phyloP scores from a whole-genome alignment of 2,329 filamentous ascomycete genomes.

The Colletotrichum simmondsii region DNA sequence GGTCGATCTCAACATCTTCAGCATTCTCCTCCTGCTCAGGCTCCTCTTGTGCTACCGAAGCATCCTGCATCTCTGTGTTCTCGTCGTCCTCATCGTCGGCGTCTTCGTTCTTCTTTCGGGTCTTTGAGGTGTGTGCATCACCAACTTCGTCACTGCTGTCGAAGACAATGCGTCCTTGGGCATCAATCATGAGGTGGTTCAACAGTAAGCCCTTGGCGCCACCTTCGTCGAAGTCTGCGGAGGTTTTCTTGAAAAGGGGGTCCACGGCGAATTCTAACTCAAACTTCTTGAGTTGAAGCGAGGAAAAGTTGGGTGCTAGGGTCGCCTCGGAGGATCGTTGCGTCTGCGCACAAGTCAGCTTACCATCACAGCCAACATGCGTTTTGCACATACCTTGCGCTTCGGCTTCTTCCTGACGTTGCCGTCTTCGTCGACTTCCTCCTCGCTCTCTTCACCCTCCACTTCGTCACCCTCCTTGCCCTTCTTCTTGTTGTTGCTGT shows the following conservation, averaged over 20 bases:
- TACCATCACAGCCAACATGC: constrained; percentile 34
- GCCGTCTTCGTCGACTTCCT: constrained; percentile 72
- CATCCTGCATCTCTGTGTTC: constrained; percentile 50
- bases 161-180: constrained; percentile 92
- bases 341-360: constrained; percentile 49
- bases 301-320: constrained; percentile 86
- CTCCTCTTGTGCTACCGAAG: constrained; percentile 31
- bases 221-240: constrained; percentile 97
- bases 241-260: constrained; percentile 98
- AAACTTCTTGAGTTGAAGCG: constrained; percentile 95
- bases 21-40: constrained; percentile 51
- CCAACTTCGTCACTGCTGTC: constrained; percentile 92
- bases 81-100: constrained; percentile 50
- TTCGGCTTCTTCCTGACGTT: constrained; percentile 71
- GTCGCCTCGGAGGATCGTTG: constrained; percentile 93
- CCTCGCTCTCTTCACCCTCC: constrained; percentile 75
- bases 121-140: constrained; percentile 58
- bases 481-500: constrained; percentile 82
- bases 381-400: constrained; percentile 72
- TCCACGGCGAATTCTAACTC: constrained; percentile 97
- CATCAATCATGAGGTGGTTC: constrained; percentile 97
- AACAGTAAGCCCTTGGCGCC: constrained; percentile 94
- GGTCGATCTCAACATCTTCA: constrained; percentile 77
- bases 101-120: constrained; percentile 48
- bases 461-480: constrained; percentile 71